Percentiles rank a stretch among this genome's conserved stretches.
These are phyloP conservation scores for Sisymbrium irio DNA, from an alignment of 345 rosid genomes.

Conservation along the genomic window DNA sequence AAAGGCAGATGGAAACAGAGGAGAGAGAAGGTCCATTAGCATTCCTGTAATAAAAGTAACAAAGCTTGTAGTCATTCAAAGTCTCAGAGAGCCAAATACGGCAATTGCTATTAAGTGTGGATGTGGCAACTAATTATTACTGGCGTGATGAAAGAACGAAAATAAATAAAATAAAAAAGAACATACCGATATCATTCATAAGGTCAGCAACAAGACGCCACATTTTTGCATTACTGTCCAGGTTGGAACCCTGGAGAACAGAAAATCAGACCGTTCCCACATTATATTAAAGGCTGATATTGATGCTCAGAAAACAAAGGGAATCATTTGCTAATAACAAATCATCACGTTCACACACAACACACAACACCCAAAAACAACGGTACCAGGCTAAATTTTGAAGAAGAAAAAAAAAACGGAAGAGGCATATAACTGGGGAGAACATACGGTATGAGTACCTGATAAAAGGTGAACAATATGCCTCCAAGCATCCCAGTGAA, in stretches of 20 bases:
- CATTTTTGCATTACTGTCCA: constrained; percentile 93
- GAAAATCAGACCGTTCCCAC: neutral
- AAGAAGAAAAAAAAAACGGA: neutral
- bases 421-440: neutral
- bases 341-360: neutral
- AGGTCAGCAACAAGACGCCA: constrained; percentile 97
- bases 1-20: constrained; percentile 88
- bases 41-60: constrained; percentile 63
- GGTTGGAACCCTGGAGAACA: constrained; percentile 70
- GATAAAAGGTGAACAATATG: constrained; percentile 86
- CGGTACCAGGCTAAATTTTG: neutral
- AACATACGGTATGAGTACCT: constrained; percentile 43
- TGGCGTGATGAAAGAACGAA: neutral
- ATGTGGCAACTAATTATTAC: neutral
- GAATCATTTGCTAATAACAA: neutral
- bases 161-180: neutral
- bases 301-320: neutral
- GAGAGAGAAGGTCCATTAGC: constrained; percentile 96
- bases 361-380: neutral
- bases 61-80: constrained; percentile 14
- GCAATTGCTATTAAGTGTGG: neutral
- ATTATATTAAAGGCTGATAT: neutral
- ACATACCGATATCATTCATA: constrained; percentile 91
- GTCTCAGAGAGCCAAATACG: neutral
- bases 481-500: constrained; percentile 98